These are phyloP conservation scores for Arthrobotrys pseudoclavata DNA, from an alignment of 2,329 filamentous ascomycete genomes.

Conservation along the genomic window DNA sequence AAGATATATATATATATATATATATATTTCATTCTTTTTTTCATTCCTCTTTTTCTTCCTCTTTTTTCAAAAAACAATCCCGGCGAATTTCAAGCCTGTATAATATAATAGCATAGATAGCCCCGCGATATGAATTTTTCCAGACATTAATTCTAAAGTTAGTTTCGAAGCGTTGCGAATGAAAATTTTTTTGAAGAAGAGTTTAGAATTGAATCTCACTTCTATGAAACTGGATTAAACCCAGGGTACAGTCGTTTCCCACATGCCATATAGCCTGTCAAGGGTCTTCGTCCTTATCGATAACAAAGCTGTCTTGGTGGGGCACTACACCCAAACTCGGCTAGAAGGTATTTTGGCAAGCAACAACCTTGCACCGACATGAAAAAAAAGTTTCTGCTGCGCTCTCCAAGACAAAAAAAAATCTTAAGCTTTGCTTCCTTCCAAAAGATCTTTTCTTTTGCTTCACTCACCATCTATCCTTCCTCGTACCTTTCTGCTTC, in stretches of 20 bases:
- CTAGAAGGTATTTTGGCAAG: conserved; percentile 38
- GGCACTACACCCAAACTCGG: conserved; percentile 45
- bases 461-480: conserved; percentile 36
- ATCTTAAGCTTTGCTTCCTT: conserved; percentile 43
- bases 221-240: neutral
- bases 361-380: conserved; percentile 56
- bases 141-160: no score
- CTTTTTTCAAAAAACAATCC: no score
- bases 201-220: neutral
- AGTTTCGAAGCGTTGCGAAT: neutral
- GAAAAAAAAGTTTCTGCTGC: conserved; percentile 58
- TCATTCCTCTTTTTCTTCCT: no score
- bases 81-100: neutral
- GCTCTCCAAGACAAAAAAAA: conserved; percentile 57
- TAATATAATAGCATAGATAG: neutral
- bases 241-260: conserved; percentile 3
- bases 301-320: conserved; percentile 38
- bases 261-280: conserved; percentile 17
- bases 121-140: neutral
- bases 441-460: conserved; percentile 16
- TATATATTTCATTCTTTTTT: no score
- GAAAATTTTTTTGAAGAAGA: no score
- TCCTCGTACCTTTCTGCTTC: conserved; percentile 15
- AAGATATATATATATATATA: no score
- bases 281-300: conserved; percentile 42